Evolutionary conservation across 805 yeast genomes (phyloP), one percentile per base, ranked within the genome.

Genomic region (Saturnispora sekii): DNA sequence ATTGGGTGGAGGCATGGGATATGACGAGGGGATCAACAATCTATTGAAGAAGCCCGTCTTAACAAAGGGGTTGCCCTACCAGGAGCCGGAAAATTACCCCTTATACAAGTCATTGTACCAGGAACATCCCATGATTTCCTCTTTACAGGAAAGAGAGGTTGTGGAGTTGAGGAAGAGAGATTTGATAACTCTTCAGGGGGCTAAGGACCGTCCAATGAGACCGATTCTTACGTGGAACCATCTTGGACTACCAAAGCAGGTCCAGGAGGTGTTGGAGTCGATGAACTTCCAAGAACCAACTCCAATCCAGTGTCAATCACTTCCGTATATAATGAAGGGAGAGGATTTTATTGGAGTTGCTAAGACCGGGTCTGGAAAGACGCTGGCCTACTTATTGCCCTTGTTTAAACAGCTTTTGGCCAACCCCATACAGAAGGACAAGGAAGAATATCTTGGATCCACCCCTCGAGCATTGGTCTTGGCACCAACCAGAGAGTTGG

Each of bases 311-410:
- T 72, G 88, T 0, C 96, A 88, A 55, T 88, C 96, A 0, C 69
- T 89, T 17, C 97, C 98, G 0, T 83, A 88, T 0, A 77, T 88
- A 16, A 84, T 90, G 94, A 69, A 81, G 2, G 97, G 97, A 1
- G 64, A 83, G 40, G 97, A 93, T 64, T 76, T 90, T 7, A 82
- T 93, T 39, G 97, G 96, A 5, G 82, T 93, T 16, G 97, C 98
- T 0, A 87, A 88, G 51, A 93, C 98, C 0, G 98, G 98, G 0
- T 85, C 96, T 0, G 98, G 98, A 3, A 93, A 93, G 59, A 93
- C 98, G 0, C 70, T 90, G 53, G 84, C 96, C 1, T 93, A 85
- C 63, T 66, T 88, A 8, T 59, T 93, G 6, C 97, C 98, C 0
- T 62, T 93, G 64, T 68, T 90, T 43, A 70, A 96, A 42, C 97